phyloP scores from a whole-genome alignment of 345 rosid species.

The Brassica incana region DNA sequence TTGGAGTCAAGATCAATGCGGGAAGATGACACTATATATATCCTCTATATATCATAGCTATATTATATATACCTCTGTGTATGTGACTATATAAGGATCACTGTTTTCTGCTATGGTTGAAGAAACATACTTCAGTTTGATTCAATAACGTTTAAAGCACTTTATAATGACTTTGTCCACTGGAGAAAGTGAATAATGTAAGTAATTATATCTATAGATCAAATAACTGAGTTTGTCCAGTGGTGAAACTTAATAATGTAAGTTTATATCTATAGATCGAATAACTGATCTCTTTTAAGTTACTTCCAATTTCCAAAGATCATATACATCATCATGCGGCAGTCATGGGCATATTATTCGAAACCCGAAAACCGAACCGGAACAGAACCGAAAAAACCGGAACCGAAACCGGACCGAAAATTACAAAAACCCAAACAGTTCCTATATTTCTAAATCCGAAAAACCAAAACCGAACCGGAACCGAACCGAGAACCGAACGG shows the following conservation, averaged over 20 bases:
- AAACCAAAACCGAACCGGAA: no score
- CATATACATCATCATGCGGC: background rate
- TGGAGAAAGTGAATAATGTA: background rate
- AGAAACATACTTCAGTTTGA: background rate
- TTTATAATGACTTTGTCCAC: background rate
- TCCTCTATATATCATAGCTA: background rate
- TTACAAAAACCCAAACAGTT: no score
- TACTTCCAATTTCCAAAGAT: background rate
- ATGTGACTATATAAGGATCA: background rate
- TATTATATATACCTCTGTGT: background rate
- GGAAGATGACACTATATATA: background rate
- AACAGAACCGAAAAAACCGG: no score
- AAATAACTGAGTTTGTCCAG: background rate
- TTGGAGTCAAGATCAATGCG: background rate
- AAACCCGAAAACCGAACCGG: no score
- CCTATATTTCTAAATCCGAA: no score
- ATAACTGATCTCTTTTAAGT: background rate
- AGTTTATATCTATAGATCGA: background rate
- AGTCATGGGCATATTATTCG: no score
- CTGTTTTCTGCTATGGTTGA: background rate
- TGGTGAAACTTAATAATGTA: background rate
- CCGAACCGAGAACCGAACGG: no score
- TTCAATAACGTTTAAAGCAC: background rate
- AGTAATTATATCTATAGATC: background rate
- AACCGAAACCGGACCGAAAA: no score